Evolutionary conservation across 768 basidiomycete genomes (phyloP), one percentile per base, ranked within the genome.

Genomic region (Cyathus striatus): DNA sequence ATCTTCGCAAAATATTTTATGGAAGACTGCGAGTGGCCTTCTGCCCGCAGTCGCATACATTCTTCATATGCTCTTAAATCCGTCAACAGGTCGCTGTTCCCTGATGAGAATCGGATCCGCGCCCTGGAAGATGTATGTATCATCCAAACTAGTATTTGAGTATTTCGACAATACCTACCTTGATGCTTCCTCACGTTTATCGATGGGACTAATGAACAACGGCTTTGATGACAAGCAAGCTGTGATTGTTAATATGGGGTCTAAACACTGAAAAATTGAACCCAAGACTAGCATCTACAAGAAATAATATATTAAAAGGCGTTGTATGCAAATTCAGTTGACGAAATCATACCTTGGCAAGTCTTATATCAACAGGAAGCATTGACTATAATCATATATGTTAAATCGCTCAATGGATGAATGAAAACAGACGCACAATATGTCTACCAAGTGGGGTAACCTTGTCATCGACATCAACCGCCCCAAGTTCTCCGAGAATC

Each of bases 221-320:
- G 93, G 85, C 54, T 94, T 97, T 3, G 86, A 87, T 2, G 92
- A 94, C 25, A 97, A 63, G 46, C 79, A 71, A 14, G 92, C 90
- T 0, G 83, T 86, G 24, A 94, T 76, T 1, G 89, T 91, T 23
- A 94, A 69, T 10, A 90, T 71, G 2, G 90, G 89, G 42, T 79
- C 82, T 6, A 95, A 64, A 51, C 91, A 94, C 50, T 76, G 76
- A 66, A 97, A 93, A 36, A 94, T 75, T 4, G 83, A 76, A 0
- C 79, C 91, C 0, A 96, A 69, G 5, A 96, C 76, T 18, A 97
- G 77, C 87, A 97, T 94, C 87, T 88, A 46, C n/a, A 32, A 17
- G 40, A 12, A 41, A 40, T n/a, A n/a, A n/a, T n/a, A n/a, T n/a
- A n/a, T n/a, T n/a, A n/a, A n/a, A n/a, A n/a, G n/a, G n/a, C n/a